These are phyloP conservation scores for Physaria fendleri DNA, from an alignment of 345 rosid genomes.

Conservation along the genomic window DNA sequence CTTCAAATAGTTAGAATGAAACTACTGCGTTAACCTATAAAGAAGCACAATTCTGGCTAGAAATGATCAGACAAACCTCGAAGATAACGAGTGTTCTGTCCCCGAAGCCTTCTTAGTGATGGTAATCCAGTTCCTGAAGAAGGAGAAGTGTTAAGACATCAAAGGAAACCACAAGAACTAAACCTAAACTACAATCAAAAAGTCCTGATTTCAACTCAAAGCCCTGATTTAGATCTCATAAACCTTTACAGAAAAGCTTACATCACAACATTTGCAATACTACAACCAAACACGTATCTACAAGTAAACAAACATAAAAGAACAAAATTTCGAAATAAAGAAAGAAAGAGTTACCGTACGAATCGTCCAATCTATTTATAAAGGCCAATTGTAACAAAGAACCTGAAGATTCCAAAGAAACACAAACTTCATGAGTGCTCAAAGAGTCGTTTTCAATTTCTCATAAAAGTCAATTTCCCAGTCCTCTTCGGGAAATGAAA, in stretches of 20 bases:
- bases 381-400: constrained; percentile 84
- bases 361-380: constrained; percentile 62
- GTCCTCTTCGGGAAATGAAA: too few relatives aligned
- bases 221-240: neutral
- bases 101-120: constrained; percentile 35
- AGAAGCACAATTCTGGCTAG: neutral
- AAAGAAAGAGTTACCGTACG: constrained; percentile 44
- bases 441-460: constrained; percentile 12
- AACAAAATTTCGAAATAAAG: neutral
- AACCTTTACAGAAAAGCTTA: neutral
- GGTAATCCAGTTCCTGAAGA: constrained; percentile 37
- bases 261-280: neutral
- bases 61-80: constrained; percentile 43
- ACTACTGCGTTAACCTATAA: neutral
- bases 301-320: neutral
- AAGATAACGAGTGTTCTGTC: constrained; percentile 42
- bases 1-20: neutral
- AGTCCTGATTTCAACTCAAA: too few relatives aligned
- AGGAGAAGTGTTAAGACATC: constrained; percentile 9
- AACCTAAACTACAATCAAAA: neutral
- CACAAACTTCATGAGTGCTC: constrained; percentile 13
- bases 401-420: constrained; percentile 46
- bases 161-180: neutral
- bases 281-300: neutral
- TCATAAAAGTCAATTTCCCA: constrained; percentile 7